Evolutionary conservation across 441 rosid species (phyloP).

Genomic region (Euphorbia corollata): DNA sequence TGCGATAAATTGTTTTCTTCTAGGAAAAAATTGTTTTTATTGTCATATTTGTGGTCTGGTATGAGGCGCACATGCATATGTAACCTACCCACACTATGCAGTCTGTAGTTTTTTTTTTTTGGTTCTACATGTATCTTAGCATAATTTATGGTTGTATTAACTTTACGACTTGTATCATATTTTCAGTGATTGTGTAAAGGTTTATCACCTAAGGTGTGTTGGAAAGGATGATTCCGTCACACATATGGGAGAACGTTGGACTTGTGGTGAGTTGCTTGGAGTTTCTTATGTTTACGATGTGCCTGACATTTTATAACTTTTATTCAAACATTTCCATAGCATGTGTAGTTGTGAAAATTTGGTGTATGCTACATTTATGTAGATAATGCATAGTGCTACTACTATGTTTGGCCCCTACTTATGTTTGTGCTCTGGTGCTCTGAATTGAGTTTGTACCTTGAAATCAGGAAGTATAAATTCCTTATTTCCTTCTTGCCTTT

Average conservation of each 20-base stretch:
- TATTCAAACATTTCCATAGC: background rate
- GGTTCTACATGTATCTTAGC: background rate
- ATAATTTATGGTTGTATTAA: background rate
- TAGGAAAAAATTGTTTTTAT: too few relatives aligned
- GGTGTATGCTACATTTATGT: background rate
- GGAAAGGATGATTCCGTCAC: slow-evolving; percentile 24
- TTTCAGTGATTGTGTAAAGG: slow-evolving; percentile 46
- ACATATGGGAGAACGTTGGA: slow-evolving; percentile 30
- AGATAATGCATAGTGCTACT: background rate
- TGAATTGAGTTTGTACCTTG: too few relatives aligned
- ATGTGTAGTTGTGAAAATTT: background rate
- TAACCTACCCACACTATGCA: background rate
- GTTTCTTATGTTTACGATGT: background rate
- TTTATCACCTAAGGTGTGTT: slow-evolving; percentile 45
- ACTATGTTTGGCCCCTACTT: background rate
- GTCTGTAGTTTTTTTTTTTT: too few relatives aligned
- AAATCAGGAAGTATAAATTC: too few relatives aligned
- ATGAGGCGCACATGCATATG: too few relatives aligned
- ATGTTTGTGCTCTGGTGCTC: too few relatives aligned
- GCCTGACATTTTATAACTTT: background rate
- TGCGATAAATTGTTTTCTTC: too few relatives aligned
- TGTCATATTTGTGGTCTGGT: too few relatives aligned
- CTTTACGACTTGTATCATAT: slow-evolving; percentile 3
- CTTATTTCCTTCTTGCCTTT: too few relatives aligned
- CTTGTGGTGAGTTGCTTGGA: slow-evolving; percentile 36